Evolutionary conservation across 176 grass and related monocot genomes (phyloP), one percentile per base, ranked within the genome.

Genomic region (Rhynchospora tenuis): DNA sequence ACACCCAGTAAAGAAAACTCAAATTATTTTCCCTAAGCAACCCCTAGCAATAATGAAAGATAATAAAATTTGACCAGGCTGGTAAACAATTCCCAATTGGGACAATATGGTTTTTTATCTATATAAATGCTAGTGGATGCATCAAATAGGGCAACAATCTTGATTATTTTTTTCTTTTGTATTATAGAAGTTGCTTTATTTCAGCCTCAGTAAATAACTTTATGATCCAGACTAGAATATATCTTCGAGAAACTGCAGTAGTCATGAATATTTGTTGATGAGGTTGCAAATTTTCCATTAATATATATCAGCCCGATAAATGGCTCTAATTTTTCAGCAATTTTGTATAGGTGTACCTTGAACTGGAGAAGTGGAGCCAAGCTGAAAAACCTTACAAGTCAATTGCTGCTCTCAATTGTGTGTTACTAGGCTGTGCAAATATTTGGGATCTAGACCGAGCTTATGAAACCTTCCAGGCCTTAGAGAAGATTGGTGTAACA

Each of bases 361-460:
- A 99, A 26, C 88, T 99, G 83, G 97, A 99, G 91, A 95, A 99
- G 72, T 85, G 94, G 77, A 92, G 89, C 85, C 64, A 22, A 20
- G 88, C 86, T 38, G 93, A 95, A 80, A 90, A 91, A 31, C 91
- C 93, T 19, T 99, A 95, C 91, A 99, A 92, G 88, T 95, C 93
- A 72, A 84, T 90, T 86, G 88, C 91, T 86, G 93, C 97, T 88
- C 83, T 99, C 59, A 99, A 99, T 85, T 99, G 97, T 87, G 96
- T 99, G 59, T 80, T 99, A 87, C 88, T 96, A 76, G 97, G 93
- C 46, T 95, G 97, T 86, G 89, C 93, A 85, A 95, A 96, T 84
- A 95, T 99, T 87, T 96, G 97, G 97, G 93, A 99, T 88, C 87
- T 99, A 70, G 93, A 93, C 15, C 91, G 91, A 75, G 91, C 97